Conservation (phyloP, 768 basidiomycete species). For the Saitozyma podzolica region DNA sequence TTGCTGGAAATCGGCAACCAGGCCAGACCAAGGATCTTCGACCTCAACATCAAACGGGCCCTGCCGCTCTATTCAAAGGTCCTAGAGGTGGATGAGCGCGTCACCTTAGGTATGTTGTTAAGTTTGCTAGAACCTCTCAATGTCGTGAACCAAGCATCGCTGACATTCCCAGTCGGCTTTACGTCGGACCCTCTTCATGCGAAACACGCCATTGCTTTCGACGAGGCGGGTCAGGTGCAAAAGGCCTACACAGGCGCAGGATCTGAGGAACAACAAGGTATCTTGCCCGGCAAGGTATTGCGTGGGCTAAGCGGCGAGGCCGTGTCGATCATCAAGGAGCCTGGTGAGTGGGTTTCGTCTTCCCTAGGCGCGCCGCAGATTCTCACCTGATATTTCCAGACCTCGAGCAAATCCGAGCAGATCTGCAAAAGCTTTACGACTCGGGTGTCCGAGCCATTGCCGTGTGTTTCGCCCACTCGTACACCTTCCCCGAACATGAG, state of each 20-base stretch:
- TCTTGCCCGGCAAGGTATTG: slow-evolving; percentile 61
- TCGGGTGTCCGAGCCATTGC: slow-evolving; percentile 87
- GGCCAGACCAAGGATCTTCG: slow-evolving; percentile 90
- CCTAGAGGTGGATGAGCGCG: slow-evolving; percentile 77
- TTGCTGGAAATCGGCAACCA: slow-evolving; percentile 92
- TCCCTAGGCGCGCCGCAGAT: too few relatives aligned
- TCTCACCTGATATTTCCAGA: slow-evolving; percentile 59
- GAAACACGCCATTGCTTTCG: slow-evolving; percentile 73
- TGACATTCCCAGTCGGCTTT: slow-evolving; percentile 64
- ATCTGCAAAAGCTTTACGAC: slow-evolving; percentile 71
- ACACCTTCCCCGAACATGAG: slow-evolving; percentile 87
- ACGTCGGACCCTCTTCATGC: slow-evolving; percentile 83
- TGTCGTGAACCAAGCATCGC: too few relatives aligned
- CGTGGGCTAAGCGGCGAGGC: slow-evolving; percentile 84
- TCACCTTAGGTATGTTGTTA: slow-evolving; percentile 61
- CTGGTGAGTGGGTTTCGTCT: too few relatives aligned
- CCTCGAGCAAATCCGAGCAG: slow-evolving; percentile 58
- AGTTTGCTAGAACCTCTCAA: too few relatives aligned
- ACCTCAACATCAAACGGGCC: slow-evolving; percentile 71
- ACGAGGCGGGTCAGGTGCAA: slow-evolving; percentile 66
- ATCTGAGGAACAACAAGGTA: slow-evolving; percentile 60
- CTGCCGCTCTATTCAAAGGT: slow-evolving; percentile 73
- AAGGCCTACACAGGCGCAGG: slow-evolving; percentile 74
- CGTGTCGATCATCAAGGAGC: slow-evolving; percentile 71
- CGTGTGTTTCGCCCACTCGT: slow-evolving; percentile 86